phyloP scores from a whole-genome alignment of 192 early-diverging fungal species.

The Linnemannia elongata region DNA sequence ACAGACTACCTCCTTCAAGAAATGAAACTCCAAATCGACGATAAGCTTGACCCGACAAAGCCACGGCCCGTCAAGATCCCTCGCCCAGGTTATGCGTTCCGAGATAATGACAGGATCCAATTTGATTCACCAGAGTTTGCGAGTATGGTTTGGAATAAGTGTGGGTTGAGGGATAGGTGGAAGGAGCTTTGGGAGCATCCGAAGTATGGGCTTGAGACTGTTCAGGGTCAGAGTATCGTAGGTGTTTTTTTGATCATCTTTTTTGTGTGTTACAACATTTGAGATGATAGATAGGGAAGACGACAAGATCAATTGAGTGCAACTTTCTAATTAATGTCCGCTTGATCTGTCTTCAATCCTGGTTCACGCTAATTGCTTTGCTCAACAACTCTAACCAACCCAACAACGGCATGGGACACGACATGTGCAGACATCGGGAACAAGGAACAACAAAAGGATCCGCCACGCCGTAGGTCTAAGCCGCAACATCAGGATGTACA shows the following conservation, averaged over 20 bases:
- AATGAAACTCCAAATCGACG: conserved; percentile 50
- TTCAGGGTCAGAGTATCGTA: conserved; percentile 55
- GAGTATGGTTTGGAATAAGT: conserved; percentile 61
- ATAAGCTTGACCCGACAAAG: conserved; percentile 34
- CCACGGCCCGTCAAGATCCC: conserved; percentile 44
- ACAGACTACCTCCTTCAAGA: conserved; percentile 35
- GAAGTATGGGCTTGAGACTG: conserved; percentile 51
- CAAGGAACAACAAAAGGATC: conserved; percentile 31
- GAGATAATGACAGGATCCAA: conserved; percentile 71
- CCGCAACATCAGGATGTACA: conserved; percentile 71
- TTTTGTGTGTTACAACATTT: neutral
- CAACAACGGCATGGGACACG: no score
- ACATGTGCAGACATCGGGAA: conserved; percentile 23
- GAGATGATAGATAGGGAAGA: neutral
- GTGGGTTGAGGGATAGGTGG: conserved; percentile 48
- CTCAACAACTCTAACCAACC: no score
- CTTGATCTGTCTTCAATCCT: neutral
- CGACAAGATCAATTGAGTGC: neutral
- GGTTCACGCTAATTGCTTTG: neutral
- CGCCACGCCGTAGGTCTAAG: conserved; percentile 62
- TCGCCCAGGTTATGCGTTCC: conserved; percentile 69
- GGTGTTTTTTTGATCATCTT: neutral
- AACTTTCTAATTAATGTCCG: neutral
- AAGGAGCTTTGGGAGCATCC: conserved; percentile 47
- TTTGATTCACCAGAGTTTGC: conserved; percentile 62